A percentile compares a stretch with the other conserved stretches of the same genome.
These are phyloP conservation scores for Trypanosomatidae sp. DNA, from an alignment of 208 protist genomes.

Conservation along the genomic window DNA sequence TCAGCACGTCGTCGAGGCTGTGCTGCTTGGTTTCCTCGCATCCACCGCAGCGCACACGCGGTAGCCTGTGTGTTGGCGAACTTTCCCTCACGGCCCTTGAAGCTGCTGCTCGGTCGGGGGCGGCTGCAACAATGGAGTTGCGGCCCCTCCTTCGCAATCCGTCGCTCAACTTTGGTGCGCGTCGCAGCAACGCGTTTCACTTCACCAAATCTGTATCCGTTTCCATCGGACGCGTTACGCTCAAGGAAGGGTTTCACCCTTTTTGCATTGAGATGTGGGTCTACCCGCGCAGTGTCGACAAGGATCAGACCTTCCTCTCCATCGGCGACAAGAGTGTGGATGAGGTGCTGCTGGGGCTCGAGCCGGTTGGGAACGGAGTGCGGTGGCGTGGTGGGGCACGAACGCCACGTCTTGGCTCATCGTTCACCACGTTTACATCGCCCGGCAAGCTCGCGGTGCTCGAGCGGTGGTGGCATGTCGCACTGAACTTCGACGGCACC, in stretches of 20 bases:
- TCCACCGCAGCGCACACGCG: slow-evolving; percentile 26
- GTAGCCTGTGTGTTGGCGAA: slow-evolving; percentile 24
- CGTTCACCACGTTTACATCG: slow-evolving; percentile 57
- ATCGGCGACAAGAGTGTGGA: slow-evolving; percentile 84
- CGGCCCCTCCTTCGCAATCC: slow-evolving; percentile 34
- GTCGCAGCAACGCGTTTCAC: slow-evolving; percentile 37
- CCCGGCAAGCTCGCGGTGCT: slow-evolving; percentile 46
- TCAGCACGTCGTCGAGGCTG: not conserved
- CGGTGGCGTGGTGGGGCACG: slow-evolving; percentile 78
- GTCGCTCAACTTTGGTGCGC: not conserved
- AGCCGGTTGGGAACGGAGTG: slow-evolving; percentile 62
- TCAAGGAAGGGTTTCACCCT: slow-evolving; percentile 76
- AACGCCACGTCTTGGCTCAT: slow-evolving; percentile 73
- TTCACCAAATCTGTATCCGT: slow-evolving; percentile 67
- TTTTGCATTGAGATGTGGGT: slow-evolving; percentile 91
- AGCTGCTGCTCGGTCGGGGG: no score
- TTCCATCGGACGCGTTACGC: slow-evolving; percentile 54
- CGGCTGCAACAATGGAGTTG: slow-evolving; percentile 13
- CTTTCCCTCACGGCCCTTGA: slow-evolving; percentile 1
- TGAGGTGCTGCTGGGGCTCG: slow-evolving; percentile 82
- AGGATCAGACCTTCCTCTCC: slow-evolving; percentile 72
- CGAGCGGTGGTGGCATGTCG: slow-evolving; percentile 87
- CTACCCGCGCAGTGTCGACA: slow-evolving; percentile 60
- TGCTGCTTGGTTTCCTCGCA: slow-evolving; percentile 32
- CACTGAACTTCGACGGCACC: slow-evolving; percentile 82